Base-by-base conservation (phyloP, 148 eudicot species). In the Heliosperma pusillum region DNA sequence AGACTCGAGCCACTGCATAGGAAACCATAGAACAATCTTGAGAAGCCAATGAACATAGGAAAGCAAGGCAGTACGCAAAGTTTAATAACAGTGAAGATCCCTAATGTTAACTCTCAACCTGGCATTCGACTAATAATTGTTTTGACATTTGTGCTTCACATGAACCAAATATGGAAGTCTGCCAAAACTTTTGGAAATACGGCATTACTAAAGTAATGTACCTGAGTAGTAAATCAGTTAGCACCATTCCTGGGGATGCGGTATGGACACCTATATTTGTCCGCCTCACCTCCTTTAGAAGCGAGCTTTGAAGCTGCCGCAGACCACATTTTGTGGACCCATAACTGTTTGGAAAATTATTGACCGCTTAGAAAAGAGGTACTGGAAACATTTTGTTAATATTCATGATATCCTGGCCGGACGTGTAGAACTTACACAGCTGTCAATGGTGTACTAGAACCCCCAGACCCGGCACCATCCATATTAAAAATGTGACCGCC, bases 401-500 rank as follows among this genome's bases (percentile, higher is more conserved):
- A 25, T 29, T 55, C 8, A 52, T 30, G 66, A 44, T 10, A 15
- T 47, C 15, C 17, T n/a, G 58, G 71, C 21, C 19, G 40, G 45
- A 33, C 7, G 52, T 24, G 20, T 55, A 56, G 42, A n/a, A 80
- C 97, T 87, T 89, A 95, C 99, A 95, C 99, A 50, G 99, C 97
- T 45, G 99, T 95, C 77, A 95, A 80, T 42, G 99, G 99, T 63
- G 99, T 95, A 80, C 99, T 95, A 69, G 99, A 95, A 75, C 99
- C 99, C 73, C 99, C 99, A 15, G 99, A 95, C 45, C 99, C 99
- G 25, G 93, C 94, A 79, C 99, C 99, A 85, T 95, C 99, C 99
- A 95, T 95, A 87, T 95, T 95, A 61, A 95, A 95, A 72, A 95
- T 85, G 81, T 95, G 97, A 70, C 99, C 99, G 0, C 89, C 92